phyloP scores from a whole-genome alignment of 2,329 filamentous ascomycete genomes.

The Hypoxylon sp. region DNA sequence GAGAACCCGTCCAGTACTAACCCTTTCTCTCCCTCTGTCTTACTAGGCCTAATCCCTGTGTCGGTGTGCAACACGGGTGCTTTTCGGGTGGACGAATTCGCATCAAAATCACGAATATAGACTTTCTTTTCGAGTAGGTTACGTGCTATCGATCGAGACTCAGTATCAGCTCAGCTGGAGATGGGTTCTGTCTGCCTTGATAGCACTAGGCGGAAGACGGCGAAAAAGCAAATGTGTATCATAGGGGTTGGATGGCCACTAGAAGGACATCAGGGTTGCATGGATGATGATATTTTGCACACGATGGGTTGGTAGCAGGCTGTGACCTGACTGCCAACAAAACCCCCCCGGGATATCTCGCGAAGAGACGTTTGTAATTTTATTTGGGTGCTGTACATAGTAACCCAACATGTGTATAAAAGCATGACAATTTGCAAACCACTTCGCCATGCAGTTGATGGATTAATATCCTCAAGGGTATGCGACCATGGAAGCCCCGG shows the following conservation, averaged over 20 bases:
- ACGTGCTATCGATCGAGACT: conserved; percentile 25
- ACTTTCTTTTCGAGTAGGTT: conserved; percentile 35
- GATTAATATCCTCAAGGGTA: neutral
- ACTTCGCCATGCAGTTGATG: neutral
- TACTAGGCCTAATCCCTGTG: conserved; percentile 26
- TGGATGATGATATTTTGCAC: conserved; percentile 24
- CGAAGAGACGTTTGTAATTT: conserved; percentile 35
- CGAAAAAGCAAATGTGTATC: conserved; percentile 34
- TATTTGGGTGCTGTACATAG: conserved; percentile 41
- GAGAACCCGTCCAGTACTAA: conserved; percentile 25
- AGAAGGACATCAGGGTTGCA: conserved; percentile 33
- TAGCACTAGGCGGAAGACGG: conserved; percentile 25
- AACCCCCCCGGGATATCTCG: conserved; percentile 22
- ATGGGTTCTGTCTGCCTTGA: conserved; percentile 24
- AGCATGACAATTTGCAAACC: conserved; percentile 14
- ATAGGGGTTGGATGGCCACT: conserved; percentile 32
- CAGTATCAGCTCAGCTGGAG: conserved; percentile 21
- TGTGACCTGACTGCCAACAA: conserved; percentile 27
- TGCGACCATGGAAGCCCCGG: neutral
- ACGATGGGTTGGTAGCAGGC: conserved; percentile 22
- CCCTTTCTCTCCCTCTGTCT: conserved; percentile 27
- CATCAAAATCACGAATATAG: conserved; percentile 39
- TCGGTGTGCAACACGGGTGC: conserved; percentile 23
- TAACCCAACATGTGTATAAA: conserved; percentile 38
- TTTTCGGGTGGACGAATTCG: conserved; percentile 20